Evolutionary conservation across 208 protist genomes (phyloP).

Genomic region (Porcisia deanei): DNA sequence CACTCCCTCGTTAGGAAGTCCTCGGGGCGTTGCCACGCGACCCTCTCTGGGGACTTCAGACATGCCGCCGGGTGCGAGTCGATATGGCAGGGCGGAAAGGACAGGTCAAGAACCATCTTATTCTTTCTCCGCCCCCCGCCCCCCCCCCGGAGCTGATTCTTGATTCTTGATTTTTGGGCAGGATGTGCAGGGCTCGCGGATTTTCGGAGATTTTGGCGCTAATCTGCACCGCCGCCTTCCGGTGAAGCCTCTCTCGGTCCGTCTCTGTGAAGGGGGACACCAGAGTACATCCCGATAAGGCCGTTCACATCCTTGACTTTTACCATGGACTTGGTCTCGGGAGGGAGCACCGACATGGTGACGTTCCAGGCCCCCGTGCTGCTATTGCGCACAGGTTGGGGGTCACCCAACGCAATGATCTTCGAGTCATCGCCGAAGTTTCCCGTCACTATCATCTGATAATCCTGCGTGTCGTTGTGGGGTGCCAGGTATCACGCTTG

Average conservation of each 20-base stretch:
- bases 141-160: slow-evolving; percentile 38
- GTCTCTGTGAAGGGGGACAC: slow-evolving; percentile 29
- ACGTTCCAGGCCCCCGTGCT: slow-evolving; percentile 36
- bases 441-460: slow-evolving; percentile 58
- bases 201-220: slow-evolving; percentile 25
- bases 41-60: slow-evolving; percentile 27
- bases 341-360: slow-evolving; percentile 32
- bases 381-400: slow-evolving; percentile 27
- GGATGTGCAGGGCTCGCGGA: slow-evolving; percentile 22
- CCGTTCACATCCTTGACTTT: slow-evolving; percentile 41
- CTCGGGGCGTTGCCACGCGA: slow-evolving; percentile 52
- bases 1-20: slow-evolving; percentile 54
- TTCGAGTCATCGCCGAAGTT: slow-evolving; percentile 46
- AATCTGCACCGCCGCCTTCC: slow-evolving; percentile 15
- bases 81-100: slow-evolving; percentile 54
- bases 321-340: slow-evolving; percentile 49
- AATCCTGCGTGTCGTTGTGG: slow-evolving; percentile 84
- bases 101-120: slow-evolving; percentile 49
- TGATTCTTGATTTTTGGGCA: slow-evolving; percentile 34
- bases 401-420: slow-evolving; percentile 18
- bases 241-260: slow-evolving; percentile 17
- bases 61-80: slow-evolving; percentile 31
- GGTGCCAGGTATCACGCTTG: slow-evolving; percentile 61
- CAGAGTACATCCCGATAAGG: slow-evolving; percentile 32
- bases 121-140: slow-evolving; percentile 34